Percentiles rank a stretch among this genome's conserved stretches.
phyloP scores from a whole-genome alignment of 2,329 filamentous ascomycete species.

The Fusarium algeriense region DNA sequence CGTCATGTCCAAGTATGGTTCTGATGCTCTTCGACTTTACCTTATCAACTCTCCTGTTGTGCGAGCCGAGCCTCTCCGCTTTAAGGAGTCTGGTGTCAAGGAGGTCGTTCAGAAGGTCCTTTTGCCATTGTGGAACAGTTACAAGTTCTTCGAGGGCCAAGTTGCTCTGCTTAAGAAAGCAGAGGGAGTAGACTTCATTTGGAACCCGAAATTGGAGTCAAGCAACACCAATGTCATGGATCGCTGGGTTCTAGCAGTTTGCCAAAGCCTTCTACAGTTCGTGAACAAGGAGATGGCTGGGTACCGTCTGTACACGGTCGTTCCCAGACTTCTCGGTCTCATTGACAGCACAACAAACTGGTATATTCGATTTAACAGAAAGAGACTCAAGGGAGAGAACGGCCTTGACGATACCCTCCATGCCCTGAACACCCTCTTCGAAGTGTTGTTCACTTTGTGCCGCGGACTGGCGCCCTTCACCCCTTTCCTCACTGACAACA shows the following conservation, averaged over 20 bases:
- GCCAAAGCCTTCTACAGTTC: conserved; percentile 90
- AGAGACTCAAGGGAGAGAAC: conserved; percentile 89
- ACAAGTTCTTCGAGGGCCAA: conserved; percentile 95
- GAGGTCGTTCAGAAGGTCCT: conserved; percentile 94
- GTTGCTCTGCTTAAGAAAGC: conserved; percentile 88
- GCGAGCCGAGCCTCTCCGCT: conserved; percentile 87
- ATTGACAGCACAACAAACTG: conserved; percentile 98
- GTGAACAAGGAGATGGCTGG: conserved; percentile 91
- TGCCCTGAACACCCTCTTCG: conserved; percentile 93
- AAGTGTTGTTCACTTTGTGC: conserved; percentile 90
- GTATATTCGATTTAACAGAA: conserved; percentile 96
- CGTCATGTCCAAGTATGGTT: conserved; percentile 89
- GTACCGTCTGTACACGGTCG: conserved; percentile 90
- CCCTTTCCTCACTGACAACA: conserved; percentile 94
- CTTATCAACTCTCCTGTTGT: conserved; percentile 97
- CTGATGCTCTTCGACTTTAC: conserved; percentile 93
- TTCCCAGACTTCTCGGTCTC: conserved; percentile 82
- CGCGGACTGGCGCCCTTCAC: conserved; percentile 93
- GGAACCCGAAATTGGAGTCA: conserved; percentile 80
- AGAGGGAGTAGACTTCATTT: conserved; percentile 79
- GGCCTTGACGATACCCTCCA: conserved; percentile 88
- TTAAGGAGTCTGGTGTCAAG: conserved; percentile 93
- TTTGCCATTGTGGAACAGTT: conserved; percentile 94
- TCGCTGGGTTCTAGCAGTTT: conserved; percentile 92
- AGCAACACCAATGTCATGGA: conserved; percentile 94